phyloP scores from a whole-genome alignment of 257 asterid genomes.

The Salvia splendens region DNA sequence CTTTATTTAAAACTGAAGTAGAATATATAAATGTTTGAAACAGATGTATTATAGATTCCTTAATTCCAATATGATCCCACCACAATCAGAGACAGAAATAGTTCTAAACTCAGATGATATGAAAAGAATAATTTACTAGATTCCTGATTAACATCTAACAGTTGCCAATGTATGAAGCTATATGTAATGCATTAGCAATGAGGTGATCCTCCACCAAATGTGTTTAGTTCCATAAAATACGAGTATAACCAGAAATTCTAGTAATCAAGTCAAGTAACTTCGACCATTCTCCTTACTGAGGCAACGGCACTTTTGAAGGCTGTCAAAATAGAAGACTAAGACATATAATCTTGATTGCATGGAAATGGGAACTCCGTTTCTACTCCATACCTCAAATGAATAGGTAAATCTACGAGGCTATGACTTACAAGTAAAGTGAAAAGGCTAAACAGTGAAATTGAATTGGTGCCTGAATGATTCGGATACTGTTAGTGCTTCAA shows the following conservation, averaged over 20 bases:
- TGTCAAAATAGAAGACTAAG: not conserved
- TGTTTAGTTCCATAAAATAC: not conserved
- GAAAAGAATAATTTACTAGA: not conserved
- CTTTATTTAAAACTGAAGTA: not conserved
- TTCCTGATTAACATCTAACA: constrained; percentile 11
- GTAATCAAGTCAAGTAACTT: constrained; percentile 20
- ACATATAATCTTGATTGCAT: not conserved
- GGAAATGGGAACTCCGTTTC: not conserved
- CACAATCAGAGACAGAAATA: constrained; percentile 21
- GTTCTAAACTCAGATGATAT: constrained; percentile 2
- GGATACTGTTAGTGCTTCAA: constrained; percentile 78
- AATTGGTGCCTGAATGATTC: constrained; percentile 5
- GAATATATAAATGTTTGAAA: constrained; percentile 4
- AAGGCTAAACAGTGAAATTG: constrained; percentile 13
- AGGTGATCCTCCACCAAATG: constrained; percentile 11
- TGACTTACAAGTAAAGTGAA: not conserved
- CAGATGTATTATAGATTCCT: not conserved
- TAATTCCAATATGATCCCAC: constrained; percentile 21
- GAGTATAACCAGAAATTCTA: not conserved
- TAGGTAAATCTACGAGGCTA: constrained; percentile 4
- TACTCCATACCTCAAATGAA: not conserved
- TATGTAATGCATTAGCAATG: constrained; percentile 16
- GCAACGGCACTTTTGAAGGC: not conserved
- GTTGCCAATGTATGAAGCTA: not conserved
- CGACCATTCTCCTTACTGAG: not conserved